Conservation (phyloP, 371 early-diverging fungal species). For the Lichtheimia corymbifera region DNA sequence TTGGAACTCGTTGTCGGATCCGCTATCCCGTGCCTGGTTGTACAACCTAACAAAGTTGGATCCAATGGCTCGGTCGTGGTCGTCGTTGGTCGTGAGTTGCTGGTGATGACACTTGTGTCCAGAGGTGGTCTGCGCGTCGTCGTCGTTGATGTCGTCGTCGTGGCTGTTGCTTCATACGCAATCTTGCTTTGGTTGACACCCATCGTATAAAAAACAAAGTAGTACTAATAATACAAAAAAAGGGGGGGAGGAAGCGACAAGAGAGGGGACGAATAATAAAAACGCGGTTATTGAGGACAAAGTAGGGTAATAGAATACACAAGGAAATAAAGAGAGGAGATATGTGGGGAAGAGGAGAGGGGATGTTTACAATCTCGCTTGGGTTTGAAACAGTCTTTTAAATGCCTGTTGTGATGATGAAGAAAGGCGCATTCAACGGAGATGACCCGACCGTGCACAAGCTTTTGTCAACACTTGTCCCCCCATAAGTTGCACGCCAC, state of each 20-base stretch:
- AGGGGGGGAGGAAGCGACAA: neutral
- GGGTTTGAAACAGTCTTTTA: neutral
- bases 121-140: neutral
- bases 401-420: neutral
- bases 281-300: constrained; percentile 2
- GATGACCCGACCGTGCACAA: constrained; percentile 2
- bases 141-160: neutral
- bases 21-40: constrained; percentile 20
- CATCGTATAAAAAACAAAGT: neutral
- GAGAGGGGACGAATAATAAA: constrained; percentile 4
- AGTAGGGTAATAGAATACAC: neutral
- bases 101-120: neutral
- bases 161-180: neutral
- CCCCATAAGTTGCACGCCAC: constrained; percentile 5
- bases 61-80: neutral
- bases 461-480: neutral
- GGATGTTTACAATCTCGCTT: neutral
- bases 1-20: constrained; percentile 20
- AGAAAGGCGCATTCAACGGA: constrained; percentile 1
- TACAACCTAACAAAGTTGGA: constrained; percentile 16
- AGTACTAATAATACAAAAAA: constrained; percentile 1
- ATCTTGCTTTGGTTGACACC: constrained; percentile 16
- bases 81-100: neutral
- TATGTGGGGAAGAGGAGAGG: constrained; percentile 7
- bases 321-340: neutral